Evolutionary conservation across 148 eudicot species (phyloP), one percentile per base, ranked within the genome.

Genomic region (Hydrangea macrophylla): DNA sequence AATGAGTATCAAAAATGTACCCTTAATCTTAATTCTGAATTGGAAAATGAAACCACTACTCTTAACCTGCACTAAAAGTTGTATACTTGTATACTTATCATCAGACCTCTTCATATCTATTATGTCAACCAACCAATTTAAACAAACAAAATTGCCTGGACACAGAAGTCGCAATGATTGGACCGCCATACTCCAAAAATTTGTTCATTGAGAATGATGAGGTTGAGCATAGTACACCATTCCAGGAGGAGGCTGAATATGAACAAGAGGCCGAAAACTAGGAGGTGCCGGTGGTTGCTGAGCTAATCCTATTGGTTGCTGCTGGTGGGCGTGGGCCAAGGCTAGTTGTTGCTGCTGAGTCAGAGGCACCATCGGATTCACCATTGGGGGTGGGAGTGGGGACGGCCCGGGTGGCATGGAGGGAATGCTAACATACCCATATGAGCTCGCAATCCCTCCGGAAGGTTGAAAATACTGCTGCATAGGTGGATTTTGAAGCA

Each of bases 201-300:
- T 18, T 11, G 50, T 86, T n/a, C 78, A 83, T 75, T 83, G 90
- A 65, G 80, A 74, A 18, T 86, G 84, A 71, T 88, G 84, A 50
- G 90, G 82, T 15, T 84, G 90, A 25, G 86, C 64, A 72, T 73
- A 93, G 75, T 82, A 93, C 67, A 81, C 75, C 90, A 90, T 86
- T 59, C 96, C 92, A 35, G 96, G 85, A 35, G 96, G 85, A 8
- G 89, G 82, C 79, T 83, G 98, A 60, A 70, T 17, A 55, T 79
- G 60, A 2, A 78, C 64, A 5, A 83, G 68, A 4, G 96, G 95
- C 7, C 82, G 87, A 68, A 86, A 93, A 76, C 85, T 75, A 10
- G 98, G 95, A 23, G 94, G 80, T 0, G 55, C 76, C 23, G 79
- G 86, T 0, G 82, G 84, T 71, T 75, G 91, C 76, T 78, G 87